Evolutionary conservation across 2,329 filamentous ascomycete species (phyloP).

Genomic region (Fusarium continuum): DNA sequence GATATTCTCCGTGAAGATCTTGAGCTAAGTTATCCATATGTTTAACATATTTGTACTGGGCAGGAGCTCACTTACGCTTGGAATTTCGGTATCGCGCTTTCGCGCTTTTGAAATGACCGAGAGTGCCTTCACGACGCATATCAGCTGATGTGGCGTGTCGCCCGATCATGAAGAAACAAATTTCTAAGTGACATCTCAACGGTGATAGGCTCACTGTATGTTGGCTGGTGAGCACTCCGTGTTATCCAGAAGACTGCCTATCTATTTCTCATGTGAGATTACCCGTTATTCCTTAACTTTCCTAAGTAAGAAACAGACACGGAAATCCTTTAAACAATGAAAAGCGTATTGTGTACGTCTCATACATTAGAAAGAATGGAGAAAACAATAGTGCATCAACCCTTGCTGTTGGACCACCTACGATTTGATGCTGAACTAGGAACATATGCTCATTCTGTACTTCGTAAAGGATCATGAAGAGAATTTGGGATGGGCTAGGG

Average conservation of each 20-base stretch:
- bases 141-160: conserved; percentile 12
- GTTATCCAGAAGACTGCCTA: neutral
- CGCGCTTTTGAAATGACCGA: conserved; percentile 22
- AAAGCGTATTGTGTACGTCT: too few species aligned
- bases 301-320: too few species aligned
- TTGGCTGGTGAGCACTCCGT: neutral
- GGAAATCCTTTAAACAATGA: too few species aligned
- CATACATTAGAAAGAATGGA: too few species aligned
- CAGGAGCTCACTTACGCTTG: neutral
- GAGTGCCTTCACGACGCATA: neutral
- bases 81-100: neutral
- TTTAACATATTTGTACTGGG: neutral
- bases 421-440: too few species aligned
- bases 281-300: too few species aligned
- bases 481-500: too few species aligned
- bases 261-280: neutral
- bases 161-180: neutral
- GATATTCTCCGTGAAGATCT: neutral
- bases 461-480: too few species aligned
- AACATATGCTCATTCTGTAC: too few species aligned
- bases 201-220: neutral
- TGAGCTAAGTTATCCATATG: neutral
- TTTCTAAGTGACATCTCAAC: neutral
- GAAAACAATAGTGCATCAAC: too few species aligned
- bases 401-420: too few species aligned